A percentile compares a stretch with the other conserved stretches of the same genome.
phyloP scores from a whole-genome alignment of 225 moss, liverwort and hornwort genomes.

The Takakia lepidozioides region DNA sequence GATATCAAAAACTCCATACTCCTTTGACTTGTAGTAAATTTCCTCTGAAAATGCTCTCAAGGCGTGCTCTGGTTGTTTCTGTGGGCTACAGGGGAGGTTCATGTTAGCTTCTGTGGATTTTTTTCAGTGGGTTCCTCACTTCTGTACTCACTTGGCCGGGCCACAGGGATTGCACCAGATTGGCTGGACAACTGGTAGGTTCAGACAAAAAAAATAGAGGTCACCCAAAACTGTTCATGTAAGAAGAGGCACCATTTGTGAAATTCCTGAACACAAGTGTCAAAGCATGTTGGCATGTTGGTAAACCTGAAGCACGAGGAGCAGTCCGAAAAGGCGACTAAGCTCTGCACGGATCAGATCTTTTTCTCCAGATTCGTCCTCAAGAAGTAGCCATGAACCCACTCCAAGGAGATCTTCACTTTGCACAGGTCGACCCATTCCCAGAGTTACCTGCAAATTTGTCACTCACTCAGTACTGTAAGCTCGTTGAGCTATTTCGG shows the following conservation, averaged over 20 bases:
- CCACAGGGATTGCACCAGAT: no score
- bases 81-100: no score
- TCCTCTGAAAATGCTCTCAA: slow-evolving; percentile 5
- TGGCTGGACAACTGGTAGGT: no score
- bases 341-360: slow-evolving; percentile 49
- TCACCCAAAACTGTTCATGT: background rate
- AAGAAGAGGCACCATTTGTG: no score
- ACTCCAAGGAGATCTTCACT: slow-evolving; percentile 75
- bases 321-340: slow-evolving; percentile 67
- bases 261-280: no score
- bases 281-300: no score
- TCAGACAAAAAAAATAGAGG: no score
- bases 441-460: slow-evolving; percentile 75
- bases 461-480: no score
- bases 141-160: no score
- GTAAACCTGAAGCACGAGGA: slow-evolving; percentile 74
- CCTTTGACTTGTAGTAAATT: slow-evolving; percentile 7
- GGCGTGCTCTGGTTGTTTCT: background rate
- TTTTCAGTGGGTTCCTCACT: no score
- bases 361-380: slow-evolving; percentile 46
- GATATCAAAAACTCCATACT: slow-evolving; percentile 8
- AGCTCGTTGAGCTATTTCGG: no score
- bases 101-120: no score
- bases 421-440: slow-evolving; percentile 49
- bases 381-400: slow-evolving; percentile 76